Percentiles rank a stretch among this genome's conserved stretches.
phyloP scores from a whole-genome alignment of 148 eudicot species.

The Silene conica region DNA sequence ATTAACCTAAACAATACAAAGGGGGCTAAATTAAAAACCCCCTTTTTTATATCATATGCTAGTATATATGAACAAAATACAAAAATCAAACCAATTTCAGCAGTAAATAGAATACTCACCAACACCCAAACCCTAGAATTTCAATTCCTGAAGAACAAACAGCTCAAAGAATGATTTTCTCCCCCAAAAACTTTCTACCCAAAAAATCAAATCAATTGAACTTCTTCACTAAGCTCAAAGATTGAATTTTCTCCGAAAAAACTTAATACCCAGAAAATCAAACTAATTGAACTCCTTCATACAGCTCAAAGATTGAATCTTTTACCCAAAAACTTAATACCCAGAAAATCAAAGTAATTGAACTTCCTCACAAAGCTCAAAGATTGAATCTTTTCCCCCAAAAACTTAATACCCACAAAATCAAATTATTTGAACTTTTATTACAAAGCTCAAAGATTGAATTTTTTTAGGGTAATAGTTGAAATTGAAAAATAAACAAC shows the following conservation, averaged over 20 bases:
- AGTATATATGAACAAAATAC: constrained; percentile 11
- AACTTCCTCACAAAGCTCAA: constrained; percentile 16
- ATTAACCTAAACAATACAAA: constrained; percentile 2
- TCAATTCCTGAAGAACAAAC: neutral
- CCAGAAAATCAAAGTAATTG: constrained; percentile 21
- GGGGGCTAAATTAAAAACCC: constrained; percentile 3
- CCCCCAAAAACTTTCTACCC: constrained; percentile 12
- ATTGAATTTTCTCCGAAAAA: constrained; percentile 15
- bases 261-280: constrained; percentile 3
- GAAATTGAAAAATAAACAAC: constrained; percentile 8
- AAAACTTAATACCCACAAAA: constrained; percentile 6
- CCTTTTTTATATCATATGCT: constrained; percentile 3
- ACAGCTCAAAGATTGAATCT: constrained; percentile 15
- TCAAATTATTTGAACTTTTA: constrained; percentile 9
- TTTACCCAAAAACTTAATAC: constrained; percentile 14
- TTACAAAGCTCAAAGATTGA: neutral
- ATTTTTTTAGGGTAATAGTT: constrained; percentile 16
- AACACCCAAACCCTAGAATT: constrained; percentile 29
- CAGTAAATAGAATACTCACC: constrained; percentile 21
- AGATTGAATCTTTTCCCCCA: constrained; percentile 26
- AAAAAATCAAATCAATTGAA: constrained; percentile 18
- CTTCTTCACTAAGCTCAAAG: constrained; percentile 11
- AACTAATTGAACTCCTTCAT: constrained; percentile 21
- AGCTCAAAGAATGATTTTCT: constrained; percentile 4
- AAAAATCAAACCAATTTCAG: constrained; percentile 24